phyloP scores from a whole-genome alignment of 768 basidiomycete genomes.

The Mrakia hoshinonis region DNA sequence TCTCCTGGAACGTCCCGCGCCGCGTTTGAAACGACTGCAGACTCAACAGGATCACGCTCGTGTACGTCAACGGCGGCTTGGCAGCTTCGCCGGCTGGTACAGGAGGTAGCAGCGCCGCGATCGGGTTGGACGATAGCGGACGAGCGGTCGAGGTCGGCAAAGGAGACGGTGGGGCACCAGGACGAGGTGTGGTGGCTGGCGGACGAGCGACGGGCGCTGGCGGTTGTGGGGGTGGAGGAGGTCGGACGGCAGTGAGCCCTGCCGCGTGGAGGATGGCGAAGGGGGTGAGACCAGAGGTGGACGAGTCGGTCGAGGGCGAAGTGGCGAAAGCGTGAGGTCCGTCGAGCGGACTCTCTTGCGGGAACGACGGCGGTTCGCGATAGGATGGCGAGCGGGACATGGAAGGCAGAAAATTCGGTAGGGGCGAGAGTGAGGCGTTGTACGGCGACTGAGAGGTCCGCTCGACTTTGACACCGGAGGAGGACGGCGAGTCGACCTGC shows the following conservation, averaged over 20 bases:
- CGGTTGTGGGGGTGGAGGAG: background rate
- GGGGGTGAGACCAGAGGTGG: background rate
- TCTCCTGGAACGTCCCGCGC: constrained; percentile 45
- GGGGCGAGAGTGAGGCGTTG: background rate
- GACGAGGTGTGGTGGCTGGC: background rate
- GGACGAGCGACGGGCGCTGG: background rate
- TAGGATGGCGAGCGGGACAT: background rate
- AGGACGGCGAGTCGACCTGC: constrained; percentile 2
- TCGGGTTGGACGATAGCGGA: background rate
- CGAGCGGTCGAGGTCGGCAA: background rate
- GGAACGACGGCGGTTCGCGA: background rate
- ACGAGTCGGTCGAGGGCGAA: background rate
- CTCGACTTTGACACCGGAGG: background rate
- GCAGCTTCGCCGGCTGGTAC: background rate
- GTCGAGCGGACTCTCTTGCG: background rate
- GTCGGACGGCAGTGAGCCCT: background rate
- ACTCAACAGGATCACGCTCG: constrained; percentile 11
- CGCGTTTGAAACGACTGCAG: background rate
- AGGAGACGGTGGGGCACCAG: background rate
- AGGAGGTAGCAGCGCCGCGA: background rate
- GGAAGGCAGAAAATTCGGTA: background rate
- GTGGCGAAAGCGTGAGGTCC: background rate
- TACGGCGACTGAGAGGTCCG: background rate
- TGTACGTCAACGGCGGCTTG: constrained; percentile 21
- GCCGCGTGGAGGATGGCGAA: constrained; percentile 10